Conservation (phyloP, 257 asterid genomes). For the Verbascum thapsus region DNA sequence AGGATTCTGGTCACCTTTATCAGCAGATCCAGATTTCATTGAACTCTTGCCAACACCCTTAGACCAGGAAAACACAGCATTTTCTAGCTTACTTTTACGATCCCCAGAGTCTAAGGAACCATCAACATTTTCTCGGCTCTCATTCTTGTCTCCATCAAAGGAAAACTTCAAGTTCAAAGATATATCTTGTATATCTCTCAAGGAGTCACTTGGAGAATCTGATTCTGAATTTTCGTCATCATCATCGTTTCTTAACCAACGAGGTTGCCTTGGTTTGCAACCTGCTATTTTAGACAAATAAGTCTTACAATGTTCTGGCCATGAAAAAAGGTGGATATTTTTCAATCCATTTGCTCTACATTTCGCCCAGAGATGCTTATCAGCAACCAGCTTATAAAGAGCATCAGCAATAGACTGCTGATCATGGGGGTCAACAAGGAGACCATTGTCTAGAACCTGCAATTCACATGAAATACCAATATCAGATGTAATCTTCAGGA, state of each 20-base stretch:
- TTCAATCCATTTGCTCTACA: constrained; percentile 94
- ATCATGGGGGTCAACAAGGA: constrained; percentile 93
- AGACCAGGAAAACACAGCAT: constrained; percentile 72
- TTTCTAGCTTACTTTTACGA: constrained; percentile 71
- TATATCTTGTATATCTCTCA: constrained; percentile 91
- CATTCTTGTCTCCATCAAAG: constrained; percentile 79
- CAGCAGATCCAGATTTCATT: constrained; percentile 42
- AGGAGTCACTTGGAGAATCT: constrained; percentile 97
- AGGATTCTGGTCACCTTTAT: constrained; percentile 59
- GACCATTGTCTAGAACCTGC: constrained; percentile 95
- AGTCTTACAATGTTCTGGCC: constrained; percentile 97
- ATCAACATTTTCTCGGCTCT: constrained; percentile 46
- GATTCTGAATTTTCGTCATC: constrained; percentile 93
- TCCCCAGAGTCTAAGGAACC: constrained; percentile 55
- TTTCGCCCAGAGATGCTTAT: constrained; percentile 91
- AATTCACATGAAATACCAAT: constrained; percentile 46
- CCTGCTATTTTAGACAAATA: constrained; percentile 83
- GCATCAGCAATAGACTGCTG: constrained; percentile 91
- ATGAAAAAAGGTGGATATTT: constrained; percentile 92
- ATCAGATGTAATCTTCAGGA: constrained; percentile 31
- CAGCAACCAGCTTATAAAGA: constrained; percentile 93
- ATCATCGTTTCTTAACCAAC: constrained; percentile 77
- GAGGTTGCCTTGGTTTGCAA: constrained; percentile 98
- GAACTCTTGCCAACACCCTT: constrained; percentile 57
- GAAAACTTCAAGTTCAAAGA: constrained; percentile 94